Percentiles rank a stretch among this genome's conserved stretches.
phyloP scores from a whole-genome alignment of 2,329 filamentous ascomycete genomes.

The Aspergillus udagawae region DNA sequence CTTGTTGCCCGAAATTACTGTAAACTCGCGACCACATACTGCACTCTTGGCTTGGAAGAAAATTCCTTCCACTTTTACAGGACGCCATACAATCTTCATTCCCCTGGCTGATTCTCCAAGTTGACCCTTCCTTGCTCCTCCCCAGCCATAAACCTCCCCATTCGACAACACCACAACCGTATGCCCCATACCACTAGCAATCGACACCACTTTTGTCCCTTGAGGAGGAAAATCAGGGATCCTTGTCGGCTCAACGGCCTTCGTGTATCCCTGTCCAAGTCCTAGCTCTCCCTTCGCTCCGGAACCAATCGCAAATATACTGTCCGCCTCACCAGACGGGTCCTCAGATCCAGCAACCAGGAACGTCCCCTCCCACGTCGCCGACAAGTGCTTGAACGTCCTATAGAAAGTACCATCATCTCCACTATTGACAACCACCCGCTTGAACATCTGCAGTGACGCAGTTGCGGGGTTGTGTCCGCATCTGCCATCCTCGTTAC shows the following conservation, averaged over 20 bases:
- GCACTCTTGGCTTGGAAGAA: constrained; percentile 62
- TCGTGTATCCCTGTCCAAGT: constrained; percentile 42
- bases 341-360: constrained; percentile 48
- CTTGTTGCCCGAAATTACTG: constrained; percentile 60
- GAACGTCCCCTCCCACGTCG: constrained; percentile 74
- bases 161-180: constrained; percentile 68
- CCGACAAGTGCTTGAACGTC: constrained; percentile 53
- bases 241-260: constrained; percentile 37
- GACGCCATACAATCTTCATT: constrained; percentile 51
- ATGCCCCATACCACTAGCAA: constrained; percentile 75
- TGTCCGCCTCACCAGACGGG: constrained; percentile 33
- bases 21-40: constrained; percentile 82
- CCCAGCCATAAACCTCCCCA: constrained; percentile 84
- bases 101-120: constrained; percentile 56
- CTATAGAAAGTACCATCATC: constrained; percentile 11
- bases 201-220: constrained; percentile 55
- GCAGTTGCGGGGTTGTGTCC: constrained; percentile 15
- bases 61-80: constrained; percentile 57
- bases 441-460: constrained; percentile 21
- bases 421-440: constrained; percentile 20
- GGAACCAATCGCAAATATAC: constrained; percentile 61
- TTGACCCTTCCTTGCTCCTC: constrained; percentile 80
- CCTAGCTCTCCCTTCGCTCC: constrained; percentile 71
- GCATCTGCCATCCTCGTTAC: constrained; percentile 49
- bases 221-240: constrained; percentile 63